Evolutionary conservation across 352 stramenopile species (phyloP), one percentile per base, ranked within the genome.

Genomic region (Globisporangium nodosum): DNA sequence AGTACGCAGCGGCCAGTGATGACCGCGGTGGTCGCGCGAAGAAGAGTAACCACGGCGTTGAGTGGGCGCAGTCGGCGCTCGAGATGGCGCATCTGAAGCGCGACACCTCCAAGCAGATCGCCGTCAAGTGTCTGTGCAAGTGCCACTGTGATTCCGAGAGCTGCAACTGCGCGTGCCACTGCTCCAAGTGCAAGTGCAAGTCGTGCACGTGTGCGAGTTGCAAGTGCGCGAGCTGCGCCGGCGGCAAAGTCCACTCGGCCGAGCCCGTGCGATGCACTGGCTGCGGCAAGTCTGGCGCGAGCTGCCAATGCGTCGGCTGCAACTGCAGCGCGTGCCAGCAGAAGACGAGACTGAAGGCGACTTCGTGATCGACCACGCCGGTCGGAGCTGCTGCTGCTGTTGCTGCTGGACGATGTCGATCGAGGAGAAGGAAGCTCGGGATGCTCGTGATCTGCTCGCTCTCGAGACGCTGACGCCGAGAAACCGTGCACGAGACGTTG

Each of bases 21-120:
- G 68, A 52, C 18, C 68, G 62, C n/a, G 52, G 69, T 6, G 53
- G 66, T n/a, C 56, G 73, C 35, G 57, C 35, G 31, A 56, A 73
- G 48, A 69, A 67, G 52, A 80, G 73, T 58, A 87, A 71, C 65
- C 65, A 80, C 58, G 80, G 75, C 4, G 72, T 86, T 1, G 63
- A 78, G 37, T 88, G 74, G 76, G 81, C 81, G 0, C 74, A 88
- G 48, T 84, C 80, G 24, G 81, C 78, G 31, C 57, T 91, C 20
- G 73, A 91, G 73, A 97, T 98, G 90, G 96, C 93, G 8, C 73
- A 94, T 47, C 64, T 98, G 21, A 88, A 88, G 64, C 77, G 74
- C 20, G 68, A 49, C 35, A 70, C 60, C 0, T 59, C 67, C 5
- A 20, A 60, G n/a, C 59, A 77, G 46, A 69, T 69, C 20, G 54